Base-by-base conservation (phyloP, 2,329 filamentous ascomycete genomes). In the Ophiobolus disseminans region DNA sequence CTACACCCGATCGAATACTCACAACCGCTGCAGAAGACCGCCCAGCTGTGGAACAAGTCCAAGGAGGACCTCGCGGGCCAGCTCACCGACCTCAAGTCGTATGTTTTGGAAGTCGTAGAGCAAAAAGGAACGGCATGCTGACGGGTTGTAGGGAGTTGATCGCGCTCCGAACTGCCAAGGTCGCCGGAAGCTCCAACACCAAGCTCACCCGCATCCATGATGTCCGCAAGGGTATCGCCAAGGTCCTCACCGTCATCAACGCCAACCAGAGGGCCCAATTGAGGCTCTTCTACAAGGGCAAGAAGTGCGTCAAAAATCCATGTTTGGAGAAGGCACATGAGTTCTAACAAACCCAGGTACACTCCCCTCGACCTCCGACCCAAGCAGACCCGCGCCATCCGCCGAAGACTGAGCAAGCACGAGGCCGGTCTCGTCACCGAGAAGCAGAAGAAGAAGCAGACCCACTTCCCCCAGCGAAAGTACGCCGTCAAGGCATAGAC, bases 181-280 rank as follows among this genome's bases (percentile, higher is more conserved):
- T 99, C 77, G 85, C 91, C 68, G 86, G 85, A 75, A 95, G 93
- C 73, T 91, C 91, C 70, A 88, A 90, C 75, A 89, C 89, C 76
- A 99, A 99, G 87, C 87, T 97, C 77, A 96, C 69, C 60, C 63
- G 65, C 62, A 72, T 72, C 82, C 91, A 96, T 85, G 95, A 99
- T 80, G 86, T 99, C 78, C 92, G 94, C 85, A 99, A 99, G 87
- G 96, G 92, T 53, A 97, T 99, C 81, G 95, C 94, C 76, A 92
- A 93, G 76, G 90, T 97, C 81, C 88, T 99, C 73, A 99, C 94
- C 80, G 86, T 99, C 83, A 96, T 99, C 88, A 99, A 97, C 86
- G 89, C 91, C 81, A 97, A 96, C 87, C 94, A 99, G 85, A 89
- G 95, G 79, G 85, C 91, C 68, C 92, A 97, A 83, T 91, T 99